A percentile compares a stretch with the other conserved stretches of the same genome.
Evolutionary conservation across 2,329 filamentous ascomycete genomes (phyloP).

Genomic region (Berkeleyomyces basicola): DNA sequence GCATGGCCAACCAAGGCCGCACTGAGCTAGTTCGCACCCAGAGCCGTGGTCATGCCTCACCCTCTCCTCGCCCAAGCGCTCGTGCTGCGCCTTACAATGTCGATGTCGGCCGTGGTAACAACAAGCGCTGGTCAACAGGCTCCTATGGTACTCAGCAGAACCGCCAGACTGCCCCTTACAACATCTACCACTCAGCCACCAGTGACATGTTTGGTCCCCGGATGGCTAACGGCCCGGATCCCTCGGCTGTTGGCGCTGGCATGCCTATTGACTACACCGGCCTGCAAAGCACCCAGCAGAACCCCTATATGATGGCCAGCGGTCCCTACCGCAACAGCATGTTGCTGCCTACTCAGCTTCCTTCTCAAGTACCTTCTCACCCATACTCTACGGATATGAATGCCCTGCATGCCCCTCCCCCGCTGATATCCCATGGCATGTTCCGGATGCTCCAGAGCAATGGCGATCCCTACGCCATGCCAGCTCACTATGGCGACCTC

Average conservation of each 20-base stretch:
- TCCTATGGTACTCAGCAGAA: conserved; percentile 45
- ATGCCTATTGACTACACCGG: conserved; percentile 38
- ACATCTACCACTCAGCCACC: conserved; percentile 41
- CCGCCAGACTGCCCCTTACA: conserved; percentile 40
- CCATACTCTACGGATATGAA: conserved; percentile 26
- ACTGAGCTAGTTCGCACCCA: conserved; percentile 45
- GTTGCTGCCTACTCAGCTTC: conserved; percentile 32
- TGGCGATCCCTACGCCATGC: conserved; percentile 48
- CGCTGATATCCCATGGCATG: conserved; percentile 51
- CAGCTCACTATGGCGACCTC: conserved; percentile 54
- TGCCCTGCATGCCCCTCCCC: conserved; percentile 36
- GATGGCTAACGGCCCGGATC: conserved; percentile 37
- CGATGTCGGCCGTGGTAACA: conserved; percentile 37
- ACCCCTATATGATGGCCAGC: conserved; percentile 37
- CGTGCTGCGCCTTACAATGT: conserved; percentile 56
- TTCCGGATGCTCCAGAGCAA: conserved; percentile 64
- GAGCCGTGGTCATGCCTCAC: conserved; percentile 54
- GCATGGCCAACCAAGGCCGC: conserved; percentile 43
- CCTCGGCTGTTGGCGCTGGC: conserved; percentile 29
- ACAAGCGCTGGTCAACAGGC: conserved; percentile 64
- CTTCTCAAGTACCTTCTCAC: conserved; percentile 23
- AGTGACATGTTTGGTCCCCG: conserved; percentile 40
- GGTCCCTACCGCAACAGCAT: conserved; percentile 41
- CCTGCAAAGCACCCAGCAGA: conserved; percentile 37
- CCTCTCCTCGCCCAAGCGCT: conserved; percentile 50